phyloP scores from a whole-genome alignment of 108 stramenopile species.

The Epithemia pelagica region DNA sequence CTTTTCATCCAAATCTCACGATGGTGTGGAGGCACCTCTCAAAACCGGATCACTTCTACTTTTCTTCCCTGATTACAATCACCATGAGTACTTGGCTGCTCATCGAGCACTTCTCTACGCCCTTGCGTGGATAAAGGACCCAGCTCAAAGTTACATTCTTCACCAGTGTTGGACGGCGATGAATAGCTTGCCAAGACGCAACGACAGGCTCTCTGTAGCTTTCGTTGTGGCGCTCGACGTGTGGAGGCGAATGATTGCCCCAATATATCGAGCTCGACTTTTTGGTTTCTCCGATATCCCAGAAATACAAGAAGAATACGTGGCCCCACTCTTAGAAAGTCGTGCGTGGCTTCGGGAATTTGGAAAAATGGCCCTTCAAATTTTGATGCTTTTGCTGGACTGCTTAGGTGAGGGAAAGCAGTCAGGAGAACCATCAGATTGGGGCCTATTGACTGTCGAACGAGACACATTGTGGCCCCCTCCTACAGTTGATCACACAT shows the following conservation, averaged over 20 bases:
- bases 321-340: constrained; percentile 48
- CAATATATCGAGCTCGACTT: constrained; percentile 56
- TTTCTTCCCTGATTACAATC: constrained; percentile 29
- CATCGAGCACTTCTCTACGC: constrained; percentile 68
- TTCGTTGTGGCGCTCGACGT: constrained; percentile 46
- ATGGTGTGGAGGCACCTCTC: constrained; percentile 34
- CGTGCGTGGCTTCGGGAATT: constrained; percentile 43
- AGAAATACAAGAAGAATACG: constrained; percentile 40
- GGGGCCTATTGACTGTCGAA: constrained; percentile 1
- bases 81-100: constrained; percentile 40
- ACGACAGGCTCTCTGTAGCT: constrained; percentile 26
- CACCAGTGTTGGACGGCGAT: constrained; percentile 41
- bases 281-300: constrained; percentile 74
- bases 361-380: constrained; percentile 20
- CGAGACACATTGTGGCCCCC: constrained; percentile 45
- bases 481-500: constrained; percentile 39
- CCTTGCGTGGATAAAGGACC: constrained; percentile 46
- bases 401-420: neutral
- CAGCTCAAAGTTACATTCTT: constrained; percentile 36
- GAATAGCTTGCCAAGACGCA: constrained; percentile 21
- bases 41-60: constrained; percentile 36
- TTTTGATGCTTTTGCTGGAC: constrained; percentile 25
- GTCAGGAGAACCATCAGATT: constrained; percentile 14
- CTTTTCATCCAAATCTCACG: constrained; percentile 20
- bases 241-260: constrained; percentile 58